Evolutionary conservation across 129 eudicot species (phyloP).

Genomic region (Centaurea solstitialis): DNA sequence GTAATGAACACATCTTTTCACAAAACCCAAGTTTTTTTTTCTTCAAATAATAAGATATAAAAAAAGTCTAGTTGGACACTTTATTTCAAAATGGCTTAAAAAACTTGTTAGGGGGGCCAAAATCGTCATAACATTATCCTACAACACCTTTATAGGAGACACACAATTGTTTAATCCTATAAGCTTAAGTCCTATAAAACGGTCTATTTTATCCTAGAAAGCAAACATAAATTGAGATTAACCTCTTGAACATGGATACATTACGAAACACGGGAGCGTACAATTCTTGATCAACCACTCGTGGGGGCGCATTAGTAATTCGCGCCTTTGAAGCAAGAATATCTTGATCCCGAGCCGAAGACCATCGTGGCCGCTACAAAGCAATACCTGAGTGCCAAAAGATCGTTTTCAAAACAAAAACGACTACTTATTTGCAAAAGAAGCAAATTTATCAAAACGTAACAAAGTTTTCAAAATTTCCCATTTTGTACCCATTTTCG

Average conservation of each 20-base stretch:
- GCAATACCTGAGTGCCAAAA: constrained; percentile 8
- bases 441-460: no score
- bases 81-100: no score
- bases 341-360: constrained; percentile 73
- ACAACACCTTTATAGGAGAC: not conserved
- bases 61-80: not conserved
- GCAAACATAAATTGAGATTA: constrained; percentile 4
- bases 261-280: constrained; percentile 80
- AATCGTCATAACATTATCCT: not conserved
- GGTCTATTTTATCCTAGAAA: not conserved
- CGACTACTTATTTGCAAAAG: not conserved
- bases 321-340: constrained; percentile 59
- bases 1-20: no score
- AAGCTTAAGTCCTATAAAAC: not conserved
- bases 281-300: constrained; percentile 49
- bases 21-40: no score
- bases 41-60: not conserved
- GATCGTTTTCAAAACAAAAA: not conserved
- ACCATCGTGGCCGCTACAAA: constrained; percentile 73
- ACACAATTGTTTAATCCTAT: not conserved
- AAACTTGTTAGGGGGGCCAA: not conserved
- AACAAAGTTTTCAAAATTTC: not conserved
- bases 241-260: constrained; percentile 81
- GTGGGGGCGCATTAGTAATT: constrained; percentile 53
- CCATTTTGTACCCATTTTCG: not conserved